Conservation (phyloP, 306 rosid genomes). For the Arachis hypogaea region DNA sequence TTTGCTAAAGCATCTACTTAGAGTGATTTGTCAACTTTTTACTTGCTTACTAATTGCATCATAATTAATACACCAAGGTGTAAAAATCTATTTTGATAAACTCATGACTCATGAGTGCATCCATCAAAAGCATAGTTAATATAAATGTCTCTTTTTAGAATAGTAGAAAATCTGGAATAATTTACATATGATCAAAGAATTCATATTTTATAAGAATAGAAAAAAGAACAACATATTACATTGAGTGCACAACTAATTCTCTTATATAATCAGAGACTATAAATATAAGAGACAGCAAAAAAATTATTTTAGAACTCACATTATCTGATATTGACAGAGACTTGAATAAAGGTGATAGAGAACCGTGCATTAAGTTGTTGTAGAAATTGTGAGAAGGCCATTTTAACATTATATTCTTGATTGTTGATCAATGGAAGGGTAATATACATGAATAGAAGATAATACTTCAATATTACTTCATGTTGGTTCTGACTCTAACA, state of each 20-base stretch:
- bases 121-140: conserved; percentile 25
- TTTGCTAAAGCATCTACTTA: conserved; percentile 82
- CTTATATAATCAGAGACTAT: not conserved
- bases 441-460: conserved; percentile 27
- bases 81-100: conserved; percentile 61
- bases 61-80: conserved; percentile 93
- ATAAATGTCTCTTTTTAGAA: not conserved
- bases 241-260: conserved; percentile 1
- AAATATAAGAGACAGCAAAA: not conserved
- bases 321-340: conserved; percentile 87
- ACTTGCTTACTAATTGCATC: conserved; percentile 81
- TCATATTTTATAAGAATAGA: conserved; percentile 6
- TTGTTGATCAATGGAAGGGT: conserved; percentile 10
- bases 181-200: conserved; percentile 1
- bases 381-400: conserved; percentile 71
- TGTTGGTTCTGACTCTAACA: conserved; percentile 71
- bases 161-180: not conserved
- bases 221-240: conserved; percentile 1
- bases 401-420: conserved; percentile 29
- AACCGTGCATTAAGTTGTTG: conserved; percentile 64
- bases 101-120: conserved; percentile 18
- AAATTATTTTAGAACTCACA: conserved; percentile 46
- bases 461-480: conserved; percentile 73
- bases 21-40: conserved; percentile 88
- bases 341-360: conserved; percentile 70